Base-by-base conservation (phyloP, 2,329 filamentous ascomycete species). In the Emergomyces pasteurianus region DNA sequence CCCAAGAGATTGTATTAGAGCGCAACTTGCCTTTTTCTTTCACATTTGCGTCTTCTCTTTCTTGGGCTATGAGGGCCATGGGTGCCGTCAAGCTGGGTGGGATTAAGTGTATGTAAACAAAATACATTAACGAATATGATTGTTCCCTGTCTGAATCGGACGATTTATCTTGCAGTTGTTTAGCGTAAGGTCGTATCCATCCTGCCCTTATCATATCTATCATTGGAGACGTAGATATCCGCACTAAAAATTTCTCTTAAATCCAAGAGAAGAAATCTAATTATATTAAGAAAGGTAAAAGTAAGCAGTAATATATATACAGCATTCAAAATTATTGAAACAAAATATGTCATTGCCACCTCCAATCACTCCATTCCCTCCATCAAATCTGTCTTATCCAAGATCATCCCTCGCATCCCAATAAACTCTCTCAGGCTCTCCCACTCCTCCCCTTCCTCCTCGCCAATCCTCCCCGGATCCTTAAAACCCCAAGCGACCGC, bases 1-100 rank as follows among this genome's bases (percentile, higher is more conserved):
- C 94, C 94, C 72, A 94, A 91, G 86, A 91, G 94, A 77, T 82
- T 99, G 72, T 99, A 96, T 86, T 99, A 97, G 78, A 76, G 68
- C 64, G 66, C 43, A 9, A 0, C 23, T 63, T n/a, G n/a, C n/a
- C n/a, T n/a, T n/a, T n/a, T 43, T 67, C 36, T 66, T 18, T 21
- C 49, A 26, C 34, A n/a, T 28, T 31, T 28, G 26, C 10, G 16
- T 55, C 21, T 40, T 57, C 16, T 21, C 12, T 18, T 26, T 8
- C 2, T 57, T n/a, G 26, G n/a, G 40, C 28, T 43, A 10, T 10
- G 38, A 26, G 23, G 40, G 1, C 34, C 9, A 31, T 23, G 12
- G 12, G 6, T 31, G 26, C 10, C 23, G 26, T 31, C 38, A 34
- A 31, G 12, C 23, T 57, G 54, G 54, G 6, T n/a, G n/a, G 23